Evolutionary conservation across 2,329 filamentous ascomycete species (phyloP).

Genomic region (Knufia petricola): DNA sequence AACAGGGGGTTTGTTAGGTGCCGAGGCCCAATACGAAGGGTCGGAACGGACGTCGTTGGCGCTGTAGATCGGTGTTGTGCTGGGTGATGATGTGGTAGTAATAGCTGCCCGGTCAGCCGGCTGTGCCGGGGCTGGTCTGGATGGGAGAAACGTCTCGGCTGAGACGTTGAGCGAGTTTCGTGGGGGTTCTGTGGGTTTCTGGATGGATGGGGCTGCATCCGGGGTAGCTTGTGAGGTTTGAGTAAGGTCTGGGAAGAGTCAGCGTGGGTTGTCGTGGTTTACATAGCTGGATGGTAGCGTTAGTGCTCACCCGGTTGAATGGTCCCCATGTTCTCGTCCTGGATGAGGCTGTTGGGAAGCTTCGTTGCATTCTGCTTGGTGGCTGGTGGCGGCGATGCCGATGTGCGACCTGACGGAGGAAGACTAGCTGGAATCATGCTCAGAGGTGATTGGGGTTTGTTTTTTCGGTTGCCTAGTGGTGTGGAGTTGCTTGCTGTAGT

Average conservation of each 20-base stretch:
- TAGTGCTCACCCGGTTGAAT: not conserved
- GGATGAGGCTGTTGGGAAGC: not conserved
- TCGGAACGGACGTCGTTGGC: constrained; percentile 5
- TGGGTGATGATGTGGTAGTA: not conserved
- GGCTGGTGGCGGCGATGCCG: not conserved
- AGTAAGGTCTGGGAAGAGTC: no score
- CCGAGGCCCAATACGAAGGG: not conserved
- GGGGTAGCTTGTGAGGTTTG: not conserved
- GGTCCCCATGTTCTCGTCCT: not conserved
- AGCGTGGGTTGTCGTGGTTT: not conserved
- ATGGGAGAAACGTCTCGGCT: not conserved
- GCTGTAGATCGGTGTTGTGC: not conserved
- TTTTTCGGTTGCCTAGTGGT: not conserved
- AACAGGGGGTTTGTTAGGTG: not conserved
- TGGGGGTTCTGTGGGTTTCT: not conserved
- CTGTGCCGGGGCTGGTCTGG: not conserved
- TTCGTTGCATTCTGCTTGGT: not conserved
- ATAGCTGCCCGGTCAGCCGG: not conserved
- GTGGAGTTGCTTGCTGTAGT: constrained; percentile 6
- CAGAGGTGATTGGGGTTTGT: not conserved
- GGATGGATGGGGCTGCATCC: not conserved
- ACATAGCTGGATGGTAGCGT: not conserved
- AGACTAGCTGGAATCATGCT: constrained; percentile 4
- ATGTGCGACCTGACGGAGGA: not conserved
- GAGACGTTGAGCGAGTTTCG: not conserved